These are phyloP conservation scores for Pseudogymnoascus sp. DNA, from an alignment of 2,329 filamentous ascomycete genomes.

Conservation along the genomic window DNA sequence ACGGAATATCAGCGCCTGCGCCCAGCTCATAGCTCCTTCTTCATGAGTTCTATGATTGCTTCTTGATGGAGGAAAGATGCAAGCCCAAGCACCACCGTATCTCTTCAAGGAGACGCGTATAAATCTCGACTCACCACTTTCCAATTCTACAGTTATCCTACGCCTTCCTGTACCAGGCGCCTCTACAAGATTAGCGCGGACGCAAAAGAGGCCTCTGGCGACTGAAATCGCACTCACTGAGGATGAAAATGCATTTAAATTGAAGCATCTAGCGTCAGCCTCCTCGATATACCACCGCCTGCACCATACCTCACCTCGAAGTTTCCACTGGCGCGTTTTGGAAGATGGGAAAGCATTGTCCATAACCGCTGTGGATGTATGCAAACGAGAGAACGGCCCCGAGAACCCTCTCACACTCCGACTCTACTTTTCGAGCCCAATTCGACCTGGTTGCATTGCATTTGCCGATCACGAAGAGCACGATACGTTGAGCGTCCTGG, in stretches of 20 bases:
- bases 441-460: constrained; percentile 72
- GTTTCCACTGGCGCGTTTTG: constrained; percentile 85
- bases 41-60: constrained; percentile 9
- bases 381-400: constrained; percentile 55
- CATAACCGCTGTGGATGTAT: constrained; percentile 75
- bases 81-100: constrained; percentile 53
- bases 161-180: constrained; percentile 52
- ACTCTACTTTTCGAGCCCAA: constrained; percentile 66
- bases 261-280: constrained; percentile 66
- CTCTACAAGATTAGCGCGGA: constrained; percentile 27
- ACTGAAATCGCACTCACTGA: constrained; percentile 41
- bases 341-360: constrained; percentile 75
- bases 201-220: constrained; percentile 36
- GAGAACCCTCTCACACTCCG: constrained; percentile 72
- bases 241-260: constrained; percentile 68
- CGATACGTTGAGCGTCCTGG: constrained; percentile 72
- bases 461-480: constrained; percentile 74
- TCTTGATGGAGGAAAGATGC: constrained; percentile 63
- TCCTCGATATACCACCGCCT: constrained; percentile 80
- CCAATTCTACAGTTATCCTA: constrained; percentile 64
- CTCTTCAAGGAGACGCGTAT: constrained; percentile 83
- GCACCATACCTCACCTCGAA: constrained; percentile 68
- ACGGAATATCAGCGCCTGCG: constrained; percentile 23
- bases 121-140: constrained; percentile 68
- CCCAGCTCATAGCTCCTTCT: constrained; percentile 13